Evolutionary conservation across 176 grass and related monocot species (phyloP).

Genomic region (Themeda triandra): DNA sequence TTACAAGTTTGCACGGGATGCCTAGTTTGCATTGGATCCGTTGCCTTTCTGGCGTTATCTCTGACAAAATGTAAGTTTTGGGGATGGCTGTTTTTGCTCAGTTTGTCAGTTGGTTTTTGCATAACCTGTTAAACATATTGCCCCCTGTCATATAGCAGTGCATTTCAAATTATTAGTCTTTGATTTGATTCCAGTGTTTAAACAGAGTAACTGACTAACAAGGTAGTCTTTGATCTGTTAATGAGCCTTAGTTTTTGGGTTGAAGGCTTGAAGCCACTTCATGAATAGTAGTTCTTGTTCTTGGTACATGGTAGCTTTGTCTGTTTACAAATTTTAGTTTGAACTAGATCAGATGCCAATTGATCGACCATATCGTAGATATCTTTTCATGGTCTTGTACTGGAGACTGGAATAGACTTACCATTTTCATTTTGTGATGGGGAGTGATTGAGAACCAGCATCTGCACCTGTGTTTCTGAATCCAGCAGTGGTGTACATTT

Average conservation of each 20-base stretch:
- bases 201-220: background rate
- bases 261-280: background rate
- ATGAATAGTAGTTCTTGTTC: background rate
- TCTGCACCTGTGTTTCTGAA: background rate
- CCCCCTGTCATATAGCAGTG: background rate
- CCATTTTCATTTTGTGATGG: background rate
- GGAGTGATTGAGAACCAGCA: background rate
- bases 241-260: background rate
- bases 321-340: background rate
- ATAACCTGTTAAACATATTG: background rate
- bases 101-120: background rate
- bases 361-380: background rate
- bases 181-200: slow-evolving; percentile 8
- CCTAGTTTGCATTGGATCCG: too few relatives aligned
- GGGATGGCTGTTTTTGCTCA: background rate
- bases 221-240: background rate
- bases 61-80: slow-evolving; percentile 66
- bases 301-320: background rate
- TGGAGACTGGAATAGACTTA: background rate
- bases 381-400: background rate
- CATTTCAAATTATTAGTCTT: background rate
- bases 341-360: background rate
- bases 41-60: slow-evolving; percentile 70
- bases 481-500: background rate
- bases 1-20: too few relatives aligned